phyloP scores from a whole-genome alignment of 257 asterid species.

The Forsythia viridissima region DNA sequence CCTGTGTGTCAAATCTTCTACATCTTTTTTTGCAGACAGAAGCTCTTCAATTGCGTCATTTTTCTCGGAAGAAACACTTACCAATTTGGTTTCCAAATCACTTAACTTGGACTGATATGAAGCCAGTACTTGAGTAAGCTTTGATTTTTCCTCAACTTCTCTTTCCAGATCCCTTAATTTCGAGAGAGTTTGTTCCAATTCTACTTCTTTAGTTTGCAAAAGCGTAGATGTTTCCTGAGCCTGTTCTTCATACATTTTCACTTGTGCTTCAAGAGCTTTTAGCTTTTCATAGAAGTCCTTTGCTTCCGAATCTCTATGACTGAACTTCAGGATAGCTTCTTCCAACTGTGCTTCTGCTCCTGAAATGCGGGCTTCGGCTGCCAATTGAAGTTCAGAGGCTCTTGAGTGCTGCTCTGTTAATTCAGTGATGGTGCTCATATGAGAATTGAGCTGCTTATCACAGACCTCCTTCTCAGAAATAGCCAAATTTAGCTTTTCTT shows the following conservation, averaged over 20 bases:
- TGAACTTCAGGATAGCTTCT: conserved; percentile 56
- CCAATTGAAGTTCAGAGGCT: conserved; percentile 61
- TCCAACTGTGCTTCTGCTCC: conserved; percentile 65
- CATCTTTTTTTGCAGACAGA: conserved; percentile 46
- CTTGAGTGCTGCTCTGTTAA: conserved; percentile 61
- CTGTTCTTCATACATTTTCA: conserved; percentile 53
- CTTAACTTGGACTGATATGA: conserved; percentile 52
- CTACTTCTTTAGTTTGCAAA: conserved; percentile 50
- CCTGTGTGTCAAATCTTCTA: conserved; percentile 56
- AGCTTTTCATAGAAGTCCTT: conserved; percentile 64
- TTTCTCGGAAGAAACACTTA: conserved; percentile 48
- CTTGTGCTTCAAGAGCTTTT: conserved; percentile 55
- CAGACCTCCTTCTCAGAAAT: conserved; percentile 57
- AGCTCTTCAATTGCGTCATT: conserved; percentile 44
- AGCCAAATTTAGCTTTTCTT: conserved; percentile 43
- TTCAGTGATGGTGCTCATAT: conserved; percentile 59
- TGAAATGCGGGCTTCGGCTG: conserved; percentile 60
- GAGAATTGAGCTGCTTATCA: conserved; percentile 56
- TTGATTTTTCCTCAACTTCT: conserved; percentile 52
- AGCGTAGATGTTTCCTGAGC: conserved; percentile 51
- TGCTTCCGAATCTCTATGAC: conserved; percentile 69
- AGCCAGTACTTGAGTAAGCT: conserved; percentile 62
- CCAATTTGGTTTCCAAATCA: conserved; percentile 44
- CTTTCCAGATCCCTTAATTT: conserved; percentile 56
- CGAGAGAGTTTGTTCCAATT: conserved; percentile 51